Base-by-base conservation (phyloP, 2,329 filamentous ascomycete genomes). In the Pyrenophora tritici-repentis region DNA sequence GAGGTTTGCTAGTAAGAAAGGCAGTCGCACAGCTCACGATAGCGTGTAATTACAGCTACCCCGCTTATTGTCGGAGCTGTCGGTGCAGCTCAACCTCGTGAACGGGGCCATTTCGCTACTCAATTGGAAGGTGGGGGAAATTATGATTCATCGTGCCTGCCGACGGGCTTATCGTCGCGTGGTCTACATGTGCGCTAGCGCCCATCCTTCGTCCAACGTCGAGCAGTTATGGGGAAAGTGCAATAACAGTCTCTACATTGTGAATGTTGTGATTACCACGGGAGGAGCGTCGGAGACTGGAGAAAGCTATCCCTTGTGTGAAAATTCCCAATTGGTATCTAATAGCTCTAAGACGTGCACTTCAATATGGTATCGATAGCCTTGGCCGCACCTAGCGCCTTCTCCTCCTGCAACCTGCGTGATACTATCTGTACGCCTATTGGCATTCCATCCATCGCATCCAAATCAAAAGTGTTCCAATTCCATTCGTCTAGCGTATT, bases 401-500 rank as follows among this genome's bases (percentile, higher is more conserved):
- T 75, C 53, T 76, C 74, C 41, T 75, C 73, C 26, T 74, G 66
- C 14, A 75, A 47, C 24, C 68, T 61, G 8, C 71, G 61, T 6
- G 66, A 68, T 2, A 75, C 63, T 6, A 76, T 33, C 36, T 75
- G 73, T 6, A 76, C 58, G 2, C 67, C 68, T 26, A 75, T 61
- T 0, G 70, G 69, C 54, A 74, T 73, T 4, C 71, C 70, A 46
- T 75, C 61, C 65, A 73, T 73, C 6, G 50, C 43, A 5, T 71
- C 62, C 16, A 63, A 14, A 40, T 72, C 62, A 18, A 70, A 73
- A 3, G 80, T 53, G 4, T 65, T 65, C 70, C 75, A 78, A 59
- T 84, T 83, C 78, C 78, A 82, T 41, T 74, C 70, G 57, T 84
- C 82, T 1, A 79, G 50, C 16, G 75, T 69, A 57, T 82, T 85